Conservation (phyloP, 345 rosid species). For the Atalantia buxifolia region DNA sequence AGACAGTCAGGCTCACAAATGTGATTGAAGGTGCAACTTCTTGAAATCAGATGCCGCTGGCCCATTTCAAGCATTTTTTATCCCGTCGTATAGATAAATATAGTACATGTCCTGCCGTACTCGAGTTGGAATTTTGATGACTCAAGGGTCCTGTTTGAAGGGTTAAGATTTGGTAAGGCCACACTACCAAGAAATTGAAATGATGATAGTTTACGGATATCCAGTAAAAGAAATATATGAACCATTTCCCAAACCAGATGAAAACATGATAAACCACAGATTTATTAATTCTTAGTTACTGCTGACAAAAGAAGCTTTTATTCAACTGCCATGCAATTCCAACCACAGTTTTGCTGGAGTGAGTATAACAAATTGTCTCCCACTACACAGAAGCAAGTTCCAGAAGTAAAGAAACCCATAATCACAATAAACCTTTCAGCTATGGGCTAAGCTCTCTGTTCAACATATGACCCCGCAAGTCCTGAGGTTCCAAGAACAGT, state of each 20-base stretch:
- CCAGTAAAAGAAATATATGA: background rate
- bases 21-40: background rate
- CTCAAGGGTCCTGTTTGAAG: too few species aligned
- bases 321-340: constrained; percentile 19
- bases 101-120: too few species aligned
- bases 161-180: background rate
- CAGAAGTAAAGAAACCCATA: background rate
- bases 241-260: background rate
- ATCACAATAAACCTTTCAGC: background rate
- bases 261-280: background rate
- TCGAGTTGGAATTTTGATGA: background rate
- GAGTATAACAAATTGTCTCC: background rate
- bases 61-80: background rate
- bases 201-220: background rate
- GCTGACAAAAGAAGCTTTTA: constrained; percentile 15
- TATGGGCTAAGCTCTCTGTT: constrained; percentile 54
- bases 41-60: background rate
- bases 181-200: background rate
- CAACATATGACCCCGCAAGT: constrained; percentile 86
- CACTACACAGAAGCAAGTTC: constrained; percentile 2
- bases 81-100: too few species aligned
- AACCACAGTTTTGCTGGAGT: constrained; percentile 8
- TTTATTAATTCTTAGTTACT: background rate
- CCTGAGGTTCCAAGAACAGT: constrained; percentile 91
- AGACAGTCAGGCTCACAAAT: background rate